Evolutionary conservation across 176 grass and related monocot genomes (phyloP), one percentile per base, ranked within the genome.

Genomic region (Panicum miliaceum): DNA sequence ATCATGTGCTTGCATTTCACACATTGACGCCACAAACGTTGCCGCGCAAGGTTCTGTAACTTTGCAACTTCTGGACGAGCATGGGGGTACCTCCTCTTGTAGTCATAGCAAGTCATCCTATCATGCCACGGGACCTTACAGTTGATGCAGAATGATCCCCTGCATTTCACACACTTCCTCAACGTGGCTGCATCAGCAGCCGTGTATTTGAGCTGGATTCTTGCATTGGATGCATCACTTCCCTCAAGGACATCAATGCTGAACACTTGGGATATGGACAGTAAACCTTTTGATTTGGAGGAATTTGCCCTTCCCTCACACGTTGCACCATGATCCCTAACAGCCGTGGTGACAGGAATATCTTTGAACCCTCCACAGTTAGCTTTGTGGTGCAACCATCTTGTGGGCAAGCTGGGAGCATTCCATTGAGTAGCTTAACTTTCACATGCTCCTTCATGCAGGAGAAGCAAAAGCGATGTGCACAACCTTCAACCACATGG

Each of bases 111-210:
- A 71, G 70, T 75, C 88, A 97, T 75, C 41, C 40, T 56, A 37
- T 92, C 82, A 82, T 97, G 94, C 94, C 91, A 97, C 34, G 75
- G 83, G 68, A 97, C 94, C 82, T 97, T 97, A 81, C 94, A 97
- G 11, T 51, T 90, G 51, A 97, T 84, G 75, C 91, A 97, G 82
- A 97, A 94, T 45, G 68, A 69, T 19, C 89, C 76, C 65, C 77
- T 81, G 75, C 91, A 97, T 87, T 88, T 88, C 29, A 79, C 71
- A 84, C 89, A 97, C 67, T 92, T 88, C 8, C 87, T 97, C 51
- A 94, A 64, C n/a, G 84, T 84, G 34, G 76, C 78, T 74, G 71
- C 65, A 88, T 81, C 82, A 83, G 61, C 36, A 53, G 37, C 32
- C 6, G 85, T 69, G 60, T 78, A 73, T 64, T 91, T 16, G 91